phyloP scores from a whole-genome alignment of 2,329 filamentous ascomycete genomes.

The Ceratocystis cubensis region DNA sequence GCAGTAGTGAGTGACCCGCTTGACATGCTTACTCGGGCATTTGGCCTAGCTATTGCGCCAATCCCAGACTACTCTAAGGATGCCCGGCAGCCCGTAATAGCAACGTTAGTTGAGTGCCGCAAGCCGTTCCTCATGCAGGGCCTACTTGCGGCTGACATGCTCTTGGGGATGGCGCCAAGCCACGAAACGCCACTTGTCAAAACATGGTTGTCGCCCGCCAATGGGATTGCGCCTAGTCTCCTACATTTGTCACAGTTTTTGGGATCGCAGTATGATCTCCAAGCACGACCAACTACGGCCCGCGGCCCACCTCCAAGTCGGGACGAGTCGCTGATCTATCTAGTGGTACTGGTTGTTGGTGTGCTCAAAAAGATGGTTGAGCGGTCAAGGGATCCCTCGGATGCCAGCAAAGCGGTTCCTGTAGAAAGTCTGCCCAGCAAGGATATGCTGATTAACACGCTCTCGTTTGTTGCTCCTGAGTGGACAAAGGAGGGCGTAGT shows the following conservation, averaged over 20 bases:
- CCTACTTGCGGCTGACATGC: constrained; percentile 76
- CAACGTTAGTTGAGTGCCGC: constrained; percentile 63
- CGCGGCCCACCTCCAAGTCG: constrained; percentile 30
- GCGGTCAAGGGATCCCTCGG: constrained; percentile 49
- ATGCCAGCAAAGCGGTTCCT: constrained; percentile 40
- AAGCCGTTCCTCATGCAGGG: constrained; percentile 89
- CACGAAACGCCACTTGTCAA: constrained; percentile 61
- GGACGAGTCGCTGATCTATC: constrained; percentile 45
- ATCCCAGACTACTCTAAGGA: constrained; percentile 54
- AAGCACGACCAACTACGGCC: constrained; percentile 28
- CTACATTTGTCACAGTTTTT: constrained; percentile 63
- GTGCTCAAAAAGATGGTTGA: constrained; percentile 57
- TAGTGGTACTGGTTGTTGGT: constrained; percentile 55
- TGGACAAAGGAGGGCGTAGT: constrained; percentile 54
- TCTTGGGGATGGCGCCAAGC: constrained; percentile 60
- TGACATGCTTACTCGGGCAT: constrained; percentile 75
- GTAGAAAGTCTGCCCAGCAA: constrained; percentile 51
- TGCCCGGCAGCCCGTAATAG: constrained; percentile 45
- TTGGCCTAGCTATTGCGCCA: constrained; percentile 73
- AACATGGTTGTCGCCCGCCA: constrained; percentile 69
- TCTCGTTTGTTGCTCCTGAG: constrained; percentile 51
- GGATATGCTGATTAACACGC: constrained; percentile 53
- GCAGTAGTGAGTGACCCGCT: constrained; percentile 46
- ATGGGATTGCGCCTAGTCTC: constrained; percentile 72
- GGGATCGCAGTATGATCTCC: constrained; percentile 47